Percentiles rank a stretch among this genome's conserved stretches.
phyloP scores from a whole-genome alignment of 768 basidiomycete species.

The Auriculariales sp. region DNA sequence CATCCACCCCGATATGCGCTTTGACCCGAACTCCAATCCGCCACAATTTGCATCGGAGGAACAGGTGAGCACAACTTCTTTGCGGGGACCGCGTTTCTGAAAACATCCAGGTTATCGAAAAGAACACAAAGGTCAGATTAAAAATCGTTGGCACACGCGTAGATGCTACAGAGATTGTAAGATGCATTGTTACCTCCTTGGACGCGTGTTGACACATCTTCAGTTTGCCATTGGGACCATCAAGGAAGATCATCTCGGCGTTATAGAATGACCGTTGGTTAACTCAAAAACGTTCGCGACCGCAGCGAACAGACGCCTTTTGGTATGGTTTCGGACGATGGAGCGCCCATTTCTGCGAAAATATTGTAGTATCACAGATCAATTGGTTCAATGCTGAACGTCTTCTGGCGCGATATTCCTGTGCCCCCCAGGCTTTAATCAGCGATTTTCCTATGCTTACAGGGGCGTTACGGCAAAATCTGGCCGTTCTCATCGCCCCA shows the following conservation, averaged over 20 bases:
- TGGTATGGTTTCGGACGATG: too few species aligned
- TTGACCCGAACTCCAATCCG: slow-evolving; percentile 94
- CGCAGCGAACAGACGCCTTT: too few species aligned
- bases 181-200: slow-evolving; percentile 16
- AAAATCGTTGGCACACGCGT: slow-evolving; percentile 98
- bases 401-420: too few species aligned
- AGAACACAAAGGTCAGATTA: slow-evolving; percentile 80
- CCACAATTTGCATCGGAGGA: slow-evolving; percentile 89
- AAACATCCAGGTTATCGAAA: slow-evolving; percentile 68
- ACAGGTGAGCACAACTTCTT: slow-evolving; percentile 33
- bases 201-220: not conserved
- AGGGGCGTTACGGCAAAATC: too few species aligned
- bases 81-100: slow-evolving; percentile 3
- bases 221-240: slow-evolving; percentile 97
- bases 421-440: too few species aligned
- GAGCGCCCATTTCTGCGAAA: too few species aligned
- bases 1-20: slow-evolving; percentile 86
- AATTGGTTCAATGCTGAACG: too few species aligned
- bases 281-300: too few species aligned
- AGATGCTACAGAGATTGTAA: slow-evolving; percentile 92
- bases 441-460: too few species aligned
- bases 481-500: too few species aligned
- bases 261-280: slow-evolving; percentile 49
- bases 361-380: too few species aligned
- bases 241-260: slow-evolving; percentile 95